Conservation (phyloP, 768 basidiomycete genomes). For the Tricholoma sp. region DNA sequence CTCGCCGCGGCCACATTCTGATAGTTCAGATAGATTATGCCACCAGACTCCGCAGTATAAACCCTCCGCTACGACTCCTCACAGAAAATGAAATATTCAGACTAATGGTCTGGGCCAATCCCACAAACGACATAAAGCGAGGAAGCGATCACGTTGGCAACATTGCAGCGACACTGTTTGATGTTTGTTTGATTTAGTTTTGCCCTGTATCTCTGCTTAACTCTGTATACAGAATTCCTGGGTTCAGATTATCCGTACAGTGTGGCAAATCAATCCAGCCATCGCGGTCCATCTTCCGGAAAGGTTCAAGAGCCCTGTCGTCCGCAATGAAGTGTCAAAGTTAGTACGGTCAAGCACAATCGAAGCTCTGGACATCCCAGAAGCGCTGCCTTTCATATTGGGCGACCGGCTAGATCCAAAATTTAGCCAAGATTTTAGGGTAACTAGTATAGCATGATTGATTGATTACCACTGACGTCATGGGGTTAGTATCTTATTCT, state of each 20-base stretch:
- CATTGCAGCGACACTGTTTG: constrained; percentile 49
- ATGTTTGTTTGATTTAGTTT: constrained; percentile 38
- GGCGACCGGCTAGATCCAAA: constrained; percentile 61
- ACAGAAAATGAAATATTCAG: constrained; percentile 89
- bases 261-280: constrained; percentile 81
- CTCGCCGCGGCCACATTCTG: neutral
- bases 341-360: constrained; percentile 70
- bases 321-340: constrained; percentile 68
- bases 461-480: neutral
- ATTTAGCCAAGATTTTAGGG: constrained; percentile 70
- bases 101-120: constrained; percentile 87
- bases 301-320: constrained; percentile 68
- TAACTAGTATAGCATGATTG: constrained; percentile 20
- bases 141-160: constrained; percentile 55
- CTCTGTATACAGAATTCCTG: constrained; percentile 46
- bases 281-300: constrained; percentile 82
- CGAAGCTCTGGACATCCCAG: constrained; percentile 68
- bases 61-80: constrained; percentile 73
- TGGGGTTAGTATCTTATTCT: constrained; percentile 68
- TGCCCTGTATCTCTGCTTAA: neutral
- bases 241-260: constrained; percentile 59
- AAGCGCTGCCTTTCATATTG: constrained; percentile 76
- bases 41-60: constrained; percentile 57
- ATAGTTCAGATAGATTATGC: constrained; percentile 42
- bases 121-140: constrained; percentile 67